Evolutionary conservation across 2,329 filamentous ascomycete species (phyloP), one percentile per base, ranked within the genome.

Genomic region (Clonostachys sp.): DNA sequence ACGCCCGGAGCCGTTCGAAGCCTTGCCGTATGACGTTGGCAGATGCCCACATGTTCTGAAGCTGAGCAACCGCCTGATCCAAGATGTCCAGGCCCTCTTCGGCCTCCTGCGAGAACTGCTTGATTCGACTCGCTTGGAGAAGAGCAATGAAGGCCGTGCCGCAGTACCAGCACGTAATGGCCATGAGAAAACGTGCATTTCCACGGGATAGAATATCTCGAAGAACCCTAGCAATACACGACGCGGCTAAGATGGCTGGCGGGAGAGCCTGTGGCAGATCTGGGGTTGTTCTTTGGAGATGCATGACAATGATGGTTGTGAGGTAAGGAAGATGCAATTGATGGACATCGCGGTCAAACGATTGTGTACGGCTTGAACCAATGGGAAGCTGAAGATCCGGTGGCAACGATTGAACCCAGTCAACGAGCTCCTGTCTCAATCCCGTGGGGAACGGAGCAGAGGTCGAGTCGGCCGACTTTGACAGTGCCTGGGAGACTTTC

Each of bases 91-190:
- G 24, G 24, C 24, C 24, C 24, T 30, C 24, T 9, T 30, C 24
- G 24, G 24, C 24, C 9, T 30, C 24, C 24, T 30, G 24, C 24
- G 24, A 30, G 24, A 30, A 30, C 24, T 30, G 24, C 24, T 10
- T 30, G 9, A 30, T 30, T 30, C 24, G 24, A 30, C 24, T 30
- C 24, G 67, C 68, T 41, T 72, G 67, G 0, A 72, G 50, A 1
- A 73, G 53, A 0, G 69, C 64, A 13, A 72, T 62, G 20, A 72
- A 66, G 0, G 70, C 68, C 1, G 66, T 68, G 0, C 64, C 64
- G n/a, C 60, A 58, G 42, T 73, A 70, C 70, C 70, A 73, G 36
- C 67, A 68, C 0, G 65, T 65, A 9, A 72, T 71, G 2, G 65
- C 66, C 61, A 68, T 69, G 1, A 73, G 59, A 41, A 70, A 73